A percentile compares a stretch with the other conserved stretches of the same genome.
These are phyloP conservation scores for Colletotrichum sp. DNA, from an alignment of 2,329 filamentous ascomycete genomes.

Conservation along the genomic window DNA sequence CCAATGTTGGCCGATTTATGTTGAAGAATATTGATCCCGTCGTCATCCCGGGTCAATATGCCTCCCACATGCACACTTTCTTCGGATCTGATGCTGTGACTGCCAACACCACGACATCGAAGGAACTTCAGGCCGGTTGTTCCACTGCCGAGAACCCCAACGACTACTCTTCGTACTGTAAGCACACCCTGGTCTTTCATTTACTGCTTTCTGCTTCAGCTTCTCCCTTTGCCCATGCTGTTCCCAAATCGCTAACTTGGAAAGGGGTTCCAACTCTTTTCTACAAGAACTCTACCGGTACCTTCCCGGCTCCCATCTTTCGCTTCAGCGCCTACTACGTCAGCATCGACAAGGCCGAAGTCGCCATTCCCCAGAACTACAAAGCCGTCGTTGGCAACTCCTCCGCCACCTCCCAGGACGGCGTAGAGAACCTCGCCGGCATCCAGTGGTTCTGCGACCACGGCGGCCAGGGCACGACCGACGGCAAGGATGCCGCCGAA, in stretches of 20 bases:
- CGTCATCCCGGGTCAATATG: conserved; percentile 32
- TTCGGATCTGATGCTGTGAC: conserved; percentile 38
- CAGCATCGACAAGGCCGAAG: conserved; percentile 43
- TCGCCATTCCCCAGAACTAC: conserved; percentile 48
- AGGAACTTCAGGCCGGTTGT: conserved; percentile 44
- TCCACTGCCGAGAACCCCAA: conserved; percentile 49
- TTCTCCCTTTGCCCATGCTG: no score
- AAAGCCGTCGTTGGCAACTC: conserved; percentile 44
- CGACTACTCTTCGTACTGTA: conserved; percentile 49
- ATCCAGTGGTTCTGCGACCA: conserved; percentile 35
- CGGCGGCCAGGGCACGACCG: conserved; percentile 37
- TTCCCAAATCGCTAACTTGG: neutral
- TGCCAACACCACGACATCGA: conserved; percentile 27
- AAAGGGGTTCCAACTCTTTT: conserved; percentile 44
- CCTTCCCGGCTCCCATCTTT: conserved; percentile 32
- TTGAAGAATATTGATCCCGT: conserved; percentile 38
- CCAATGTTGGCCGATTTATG: conserved; percentile 27
- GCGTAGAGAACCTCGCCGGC: conserved; percentile 6
- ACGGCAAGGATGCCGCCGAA: neutral
- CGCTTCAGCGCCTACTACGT: conserved; percentile 52
- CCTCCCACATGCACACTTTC: conserved; percentile 36
- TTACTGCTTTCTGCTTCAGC: no score
- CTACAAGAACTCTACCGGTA: conserved; percentile 32
- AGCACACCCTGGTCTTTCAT: no score
- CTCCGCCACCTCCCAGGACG: conserved; percentile 31